Base-by-base conservation (phyloP, 2,329 filamentous ascomycete species). In the Paracoccidioides brasiliensis region DNA sequence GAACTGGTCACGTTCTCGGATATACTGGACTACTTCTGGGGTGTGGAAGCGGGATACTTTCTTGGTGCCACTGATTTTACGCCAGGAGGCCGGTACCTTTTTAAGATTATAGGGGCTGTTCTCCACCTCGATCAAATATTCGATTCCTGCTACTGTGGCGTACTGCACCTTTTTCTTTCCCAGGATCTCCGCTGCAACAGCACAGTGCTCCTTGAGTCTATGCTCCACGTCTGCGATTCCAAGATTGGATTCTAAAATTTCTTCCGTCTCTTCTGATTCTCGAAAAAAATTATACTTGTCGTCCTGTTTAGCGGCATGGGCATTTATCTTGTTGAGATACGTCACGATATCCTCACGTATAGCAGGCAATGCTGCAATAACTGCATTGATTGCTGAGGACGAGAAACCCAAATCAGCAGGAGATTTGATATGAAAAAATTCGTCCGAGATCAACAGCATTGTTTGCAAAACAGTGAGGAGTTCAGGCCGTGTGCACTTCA, bases 241-340 rank as follows among this genome's bases (percentile, higher is more conserved):
- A 40, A 94, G 75, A 69, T 96, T 95, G 65, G 95, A 84, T 62
- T 91, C 84, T 22, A 84, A 84, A 61, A 98, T 96, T 45, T 83
- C 86, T 32, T 96, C 90, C 0, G 87, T 94, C 70, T 96, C 91
- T 59, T 89, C 80, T 42, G 85, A 80, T 60, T 95, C 89, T 5
- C 85, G 82, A 69, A 98, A 96, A 76, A 98, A 98, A 40, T 79
- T 77, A 68, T 96, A 97, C 68, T 95, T 96, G 76, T 98, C 90
- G 65, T 97, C 85, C 30, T 81, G 82, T 51, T 84, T 85, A 0
- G 91, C 93, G 0, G 93, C 88, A 61, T 87, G 79, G 37, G 84
- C 76, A 63, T 95, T 95, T 70, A 98, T 93, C 58, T 83, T 85
- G 54, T 94, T 85, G 2, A 98, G 80, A 65, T 88, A 90, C 0